Evolutionary conservation across 768 basidiomycete genomes (phyloP), one percentile per base, ranked within the genome.

Genomic region (Russula sp.): DNA sequence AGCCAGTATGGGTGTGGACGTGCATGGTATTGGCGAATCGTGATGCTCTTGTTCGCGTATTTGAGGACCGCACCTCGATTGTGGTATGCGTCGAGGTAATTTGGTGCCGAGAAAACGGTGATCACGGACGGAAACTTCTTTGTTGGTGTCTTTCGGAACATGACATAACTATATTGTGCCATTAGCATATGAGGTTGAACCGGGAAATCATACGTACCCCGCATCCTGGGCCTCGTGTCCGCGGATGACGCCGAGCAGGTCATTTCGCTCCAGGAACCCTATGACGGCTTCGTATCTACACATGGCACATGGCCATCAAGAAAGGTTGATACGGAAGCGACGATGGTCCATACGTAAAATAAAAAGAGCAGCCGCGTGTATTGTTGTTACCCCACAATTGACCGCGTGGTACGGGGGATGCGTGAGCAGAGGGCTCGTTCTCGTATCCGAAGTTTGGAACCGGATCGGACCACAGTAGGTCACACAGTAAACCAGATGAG

Each of bases 221-320:
- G 91, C 88, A 74, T 98, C 95, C 73, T 98, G 96, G 2, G 93
- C 96, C 75, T 98, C 96, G 65, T 98, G 96, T 14, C 92, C 96
- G 34, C 96, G 86, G 64, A 99, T 95, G 68, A 98, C 86, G 7
- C 91, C 90, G n/a, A 99, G 76, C 10, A 99, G 76, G 51, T 83
- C 83, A 69, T 98, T 99, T 48, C 92, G 81, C 70, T 96, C 93
- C 18, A 99, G 79, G 79, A 99, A 99, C 64, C 88, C 82, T 72
- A 93, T 94, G 5, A 92, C 92, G 5, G 96, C 96, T 25, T 85
- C 82, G 70, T 93, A 98, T 8, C 84, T 84, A 67, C 13, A 47
- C 46, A 59, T 60, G 54, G 50, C 6, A 47, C 46, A 59, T 60
- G 54, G 50, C 6, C 29, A 16, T 54, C 46, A 58, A 22, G 49